Evolutionary conservation across 371 early-diverging fungal genomes (phyloP).

Genomic region (Sporodiniella umbellata): DNA sequence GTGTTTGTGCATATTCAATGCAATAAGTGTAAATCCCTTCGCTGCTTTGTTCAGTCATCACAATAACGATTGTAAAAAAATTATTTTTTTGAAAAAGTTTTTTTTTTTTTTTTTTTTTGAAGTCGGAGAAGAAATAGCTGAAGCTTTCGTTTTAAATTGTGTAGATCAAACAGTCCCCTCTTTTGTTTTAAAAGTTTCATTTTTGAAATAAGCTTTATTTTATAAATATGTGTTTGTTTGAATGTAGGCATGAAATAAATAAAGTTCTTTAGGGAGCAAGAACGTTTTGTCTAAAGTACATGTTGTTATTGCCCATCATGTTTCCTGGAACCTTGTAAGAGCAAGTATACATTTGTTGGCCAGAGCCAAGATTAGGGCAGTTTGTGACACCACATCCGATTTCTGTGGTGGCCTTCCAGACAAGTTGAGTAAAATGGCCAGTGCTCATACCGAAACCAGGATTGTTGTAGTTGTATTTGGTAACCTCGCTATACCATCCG

Average conservation of each 20-base stretch:
- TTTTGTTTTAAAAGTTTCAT: no score
- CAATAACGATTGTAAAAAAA: neutral
- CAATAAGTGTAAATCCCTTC: conserved; percentile 43
- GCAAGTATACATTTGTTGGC: conserved; percentile 42
- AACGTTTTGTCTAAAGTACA: conserved; percentile 40
- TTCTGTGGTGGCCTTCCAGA: conserved; percentile 47
- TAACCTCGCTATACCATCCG: conserved; percentile 45
- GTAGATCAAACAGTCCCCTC: no score
- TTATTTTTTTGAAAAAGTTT: neutral
- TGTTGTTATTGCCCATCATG: conserved; percentile 24
- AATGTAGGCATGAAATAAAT: no score
- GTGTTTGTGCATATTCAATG: conserved; percentile 49
- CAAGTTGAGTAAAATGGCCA: conserved; percentile 55
- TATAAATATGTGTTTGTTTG: no score
- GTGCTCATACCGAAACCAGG: conserved; percentile 31
- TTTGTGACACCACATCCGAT: conserved; percentile 51
- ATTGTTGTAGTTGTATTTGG: conserved; percentile 28
- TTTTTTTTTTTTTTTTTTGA: neutral
- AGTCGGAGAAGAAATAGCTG: neutral
- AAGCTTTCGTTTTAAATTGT: no score
- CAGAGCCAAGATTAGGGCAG: conserved; percentile 29
- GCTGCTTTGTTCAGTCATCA: conserved; percentile 15
- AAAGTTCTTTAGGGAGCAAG: conserved; percentile 26
- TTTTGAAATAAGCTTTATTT: no score
- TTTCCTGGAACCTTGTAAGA: conserved; percentile 47